These are phyloP conservation scores for Colletotrichum sp. DNA, from an alignment of 2,329 filamentous ascomycete species.

Conservation along the genomic window DNA sequence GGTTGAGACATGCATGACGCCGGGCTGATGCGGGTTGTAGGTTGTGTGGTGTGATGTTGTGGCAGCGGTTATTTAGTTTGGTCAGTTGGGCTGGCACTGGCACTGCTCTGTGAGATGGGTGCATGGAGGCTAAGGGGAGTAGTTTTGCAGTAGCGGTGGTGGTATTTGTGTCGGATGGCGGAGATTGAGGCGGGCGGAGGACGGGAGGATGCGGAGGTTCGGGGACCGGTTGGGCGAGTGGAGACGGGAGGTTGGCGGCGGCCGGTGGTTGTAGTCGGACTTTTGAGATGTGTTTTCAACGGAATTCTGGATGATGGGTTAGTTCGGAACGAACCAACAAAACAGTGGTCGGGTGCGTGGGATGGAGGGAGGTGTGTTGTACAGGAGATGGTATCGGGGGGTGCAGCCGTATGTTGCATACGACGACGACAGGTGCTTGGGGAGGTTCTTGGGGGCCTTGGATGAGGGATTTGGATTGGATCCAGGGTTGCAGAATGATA, in stretches of 20 bases:
- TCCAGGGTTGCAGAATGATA: neutral
- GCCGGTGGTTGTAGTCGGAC: neutral
- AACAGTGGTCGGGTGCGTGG: neutral
- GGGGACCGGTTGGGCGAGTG: neutral
- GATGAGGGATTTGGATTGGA: neutral
- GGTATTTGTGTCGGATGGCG: neutral
- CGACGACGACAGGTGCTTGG: neutral
- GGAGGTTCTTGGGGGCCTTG: neutral
- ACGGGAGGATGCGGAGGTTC: neutral
- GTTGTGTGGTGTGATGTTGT: neutral
- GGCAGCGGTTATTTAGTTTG: neutral
- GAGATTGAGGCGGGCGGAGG: neutral
- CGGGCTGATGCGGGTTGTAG: neutral
- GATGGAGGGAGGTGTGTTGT: neutral
- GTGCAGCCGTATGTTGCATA: neutral
- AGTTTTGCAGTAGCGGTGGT: neutral
- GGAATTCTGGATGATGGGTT: neutral
- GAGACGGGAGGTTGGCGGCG: neutral
- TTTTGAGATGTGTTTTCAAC: neutral
- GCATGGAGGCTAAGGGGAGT: neutral
- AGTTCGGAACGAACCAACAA: neutral
- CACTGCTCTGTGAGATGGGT: neutral
- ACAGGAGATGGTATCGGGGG: neutral
- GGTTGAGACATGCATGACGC: neutral
- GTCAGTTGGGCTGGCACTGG: neutral